Evolutionary conservation across 805 yeast genomes (phyloP).

Genomic region (Saitoella complicata): DNA sequence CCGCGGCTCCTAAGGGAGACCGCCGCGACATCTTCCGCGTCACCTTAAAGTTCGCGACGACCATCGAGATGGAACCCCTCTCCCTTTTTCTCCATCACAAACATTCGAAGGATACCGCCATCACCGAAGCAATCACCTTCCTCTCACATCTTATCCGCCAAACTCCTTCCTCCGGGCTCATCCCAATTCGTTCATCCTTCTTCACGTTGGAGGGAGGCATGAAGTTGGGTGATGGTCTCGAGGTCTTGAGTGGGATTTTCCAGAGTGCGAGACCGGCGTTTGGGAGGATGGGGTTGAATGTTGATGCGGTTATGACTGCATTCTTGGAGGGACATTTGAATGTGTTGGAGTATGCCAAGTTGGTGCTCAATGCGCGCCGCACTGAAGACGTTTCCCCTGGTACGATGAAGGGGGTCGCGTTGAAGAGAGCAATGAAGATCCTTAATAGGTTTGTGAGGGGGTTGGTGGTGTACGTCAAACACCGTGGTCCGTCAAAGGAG

Average conservation of each 20-base stretch:
- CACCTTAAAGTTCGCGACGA: too few species aligned
- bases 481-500: too few species aligned
- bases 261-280: conserved; percentile 19
- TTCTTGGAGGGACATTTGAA: conserved; percentile 18
- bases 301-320: conserved; percentile 19
- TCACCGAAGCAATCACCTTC: too few species aligned
- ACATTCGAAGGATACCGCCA: too few species aligned
- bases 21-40: too few species aligned
- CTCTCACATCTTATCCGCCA: too few species aligned
- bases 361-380: conserved; percentile 6
- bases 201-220: conserved; percentile 4
- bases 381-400: neutral
- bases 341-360: conserved; percentile 14
- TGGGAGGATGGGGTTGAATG: conserved; percentile 17
- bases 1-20: too few species aligned
- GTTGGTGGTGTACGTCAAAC: too few species aligned
- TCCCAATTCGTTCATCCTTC: neutral
- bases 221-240: conserved; percentile 14
- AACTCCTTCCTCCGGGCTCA: too few species aligned
- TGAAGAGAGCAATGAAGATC: neutral
- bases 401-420: neutral
- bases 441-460: too few species aligned
- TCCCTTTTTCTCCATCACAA: too few species aligned
- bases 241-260: conserved; percentile 19
- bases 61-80: too few species aligned